phyloP scores from a whole-genome alignment of 768 basidiomycete species.

The Rickenella mellea region DNA sequence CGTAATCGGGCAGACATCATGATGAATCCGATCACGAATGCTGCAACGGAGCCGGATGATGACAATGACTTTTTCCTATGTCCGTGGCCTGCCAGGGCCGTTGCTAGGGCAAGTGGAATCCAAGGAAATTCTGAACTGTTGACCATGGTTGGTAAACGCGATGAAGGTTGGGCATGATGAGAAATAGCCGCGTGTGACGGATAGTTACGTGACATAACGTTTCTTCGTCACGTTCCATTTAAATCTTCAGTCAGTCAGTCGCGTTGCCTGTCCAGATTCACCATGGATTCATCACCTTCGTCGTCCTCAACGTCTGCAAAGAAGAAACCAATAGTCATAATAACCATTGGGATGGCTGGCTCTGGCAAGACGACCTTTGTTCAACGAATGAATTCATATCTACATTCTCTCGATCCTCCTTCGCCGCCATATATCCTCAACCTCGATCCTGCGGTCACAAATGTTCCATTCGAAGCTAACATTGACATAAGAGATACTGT shows the following conservation, averaged over 20 bases:
- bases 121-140: constrained; percentile 24
- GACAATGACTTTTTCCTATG: constrained; percentile 67
- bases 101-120: constrained; percentile 37
- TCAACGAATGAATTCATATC: constrained; percentile 85
- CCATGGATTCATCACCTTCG: not conserved
- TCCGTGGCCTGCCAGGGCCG: constrained; percentile 58
- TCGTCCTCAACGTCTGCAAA: constrained; percentile 4
- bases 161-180: too few relatives aligned
- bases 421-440: constrained; percentile 93
- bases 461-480: constrained; percentile 88
- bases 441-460: constrained; percentile 91
- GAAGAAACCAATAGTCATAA: constrained; percentile 71
- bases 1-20: constrained; percentile 61
- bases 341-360: constrained; percentile 94
- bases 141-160: too few relatives aligned
- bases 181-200: too few relatives aligned
- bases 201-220: too few relatives aligned
- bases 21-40: constrained; percentile 65
- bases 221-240: too few relatives aligned
- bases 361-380: constrained; percentile 98
- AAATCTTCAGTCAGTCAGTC: too few relatives aligned
- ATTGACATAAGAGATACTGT: constrained; percentile 98
- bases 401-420: constrained; percentile 57
- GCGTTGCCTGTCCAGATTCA: too few relatives aligned
- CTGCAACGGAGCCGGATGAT: constrained; percentile 64